Evolutionary conservation across 306 rosid genomes (phyloP).

Genomic region (Oemleria cerasiformis): DNA sequence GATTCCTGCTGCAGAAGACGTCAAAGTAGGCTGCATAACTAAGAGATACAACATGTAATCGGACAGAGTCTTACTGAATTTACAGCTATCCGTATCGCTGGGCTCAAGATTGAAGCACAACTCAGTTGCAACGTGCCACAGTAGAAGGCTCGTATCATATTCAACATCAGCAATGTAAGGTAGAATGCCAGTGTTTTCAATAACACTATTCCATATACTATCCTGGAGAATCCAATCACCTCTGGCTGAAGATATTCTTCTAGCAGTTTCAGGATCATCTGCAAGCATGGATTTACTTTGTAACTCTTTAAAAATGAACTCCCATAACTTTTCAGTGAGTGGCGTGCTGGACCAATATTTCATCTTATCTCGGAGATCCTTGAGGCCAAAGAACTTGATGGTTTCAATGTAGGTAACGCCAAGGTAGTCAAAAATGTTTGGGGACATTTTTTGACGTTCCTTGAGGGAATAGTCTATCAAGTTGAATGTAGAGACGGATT

Average conservation of each 20-base stretch:
- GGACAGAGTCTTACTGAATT: slow-evolving; percentile 28
- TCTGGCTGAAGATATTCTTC: slow-evolving; percentile 18
- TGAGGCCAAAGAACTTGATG: slow-evolving; percentile 10
- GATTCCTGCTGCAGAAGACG: slow-evolving; percentile 33
- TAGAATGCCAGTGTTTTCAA: not conserved
- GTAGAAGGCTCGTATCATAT: slow-evolving; percentile 30
- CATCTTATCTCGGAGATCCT: slow-evolving; percentile 26
- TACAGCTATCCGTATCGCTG: not conserved
- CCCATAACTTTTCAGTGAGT: slow-evolving; percentile 13
- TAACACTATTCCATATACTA: not conserved
- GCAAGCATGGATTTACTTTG: slow-evolving; percentile 18
- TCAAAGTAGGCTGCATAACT: slow-evolving; percentile 33
- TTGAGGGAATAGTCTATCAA: slow-evolving; percentile 30
- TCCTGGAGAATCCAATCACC: slow-evolving; percentile 30
- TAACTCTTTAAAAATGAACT: slow-evolving; percentile 20
- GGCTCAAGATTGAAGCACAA: not conserved
- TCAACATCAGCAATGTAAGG: slow-evolving; percentile 4
- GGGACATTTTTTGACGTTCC: not conserved
- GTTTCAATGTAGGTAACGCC: not conserved
- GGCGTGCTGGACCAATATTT: slow-evolving; percentile 19
- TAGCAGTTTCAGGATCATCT: slow-evolving; percentile 26
- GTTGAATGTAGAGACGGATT: slow-evolving; percentile 27
- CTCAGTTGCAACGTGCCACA: slow-evolving; percentile 48
- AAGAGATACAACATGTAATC: slow-evolving; percentile 46
- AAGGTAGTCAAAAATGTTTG: not conserved